Percentiles rank a stretch among this genome's conserved stretches.
Conservation (phyloP, 441 rosid genomes). For the Eutrema salsugineum region DNA sequence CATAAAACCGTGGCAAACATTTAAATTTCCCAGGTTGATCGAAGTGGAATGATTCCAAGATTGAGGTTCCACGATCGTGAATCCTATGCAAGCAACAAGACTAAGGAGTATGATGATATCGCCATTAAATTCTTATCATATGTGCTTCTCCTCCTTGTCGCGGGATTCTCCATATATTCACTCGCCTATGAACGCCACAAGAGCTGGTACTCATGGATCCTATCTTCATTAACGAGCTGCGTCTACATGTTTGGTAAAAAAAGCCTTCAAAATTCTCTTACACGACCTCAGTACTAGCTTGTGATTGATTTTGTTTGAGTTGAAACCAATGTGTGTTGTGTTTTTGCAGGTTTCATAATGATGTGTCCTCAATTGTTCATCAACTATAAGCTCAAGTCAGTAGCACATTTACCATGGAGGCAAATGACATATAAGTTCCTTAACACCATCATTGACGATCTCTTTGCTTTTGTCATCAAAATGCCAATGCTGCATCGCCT, state of each 20-base stretch:
- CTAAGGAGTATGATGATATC: slow-evolving; percentile 96
- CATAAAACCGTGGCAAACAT: not conserved
- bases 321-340: not conserved
- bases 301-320: not conserved
- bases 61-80: slow-evolving; percentile 93
- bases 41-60: slow-evolving; percentile 91
- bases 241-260: slow-evolving; percentile 98
- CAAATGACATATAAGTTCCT: slow-evolving; percentile 99
- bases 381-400: slow-evolving; percentile 92
- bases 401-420: slow-evolving; percentile 98
- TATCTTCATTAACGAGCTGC: slow-evolving; percentile 96
- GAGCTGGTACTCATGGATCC: slow-evolving; percentile 99
- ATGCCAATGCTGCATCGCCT: slow-evolving; percentile 95
- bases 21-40: slow-evolving; percentile 53
- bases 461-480: slow-evolving; percentile 97
- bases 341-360: slow-evolving; percentile 84
- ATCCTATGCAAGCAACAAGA: slow-evolving; percentile 89
- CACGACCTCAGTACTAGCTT: not conserved
- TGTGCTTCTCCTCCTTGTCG: slow-evolving; percentile 81
- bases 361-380: slow-evolving; percentile 99
- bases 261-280: not conserved
- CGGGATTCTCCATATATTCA: slow-evolving; percentile 75
- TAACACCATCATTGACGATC: slow-evolving; percentile 97
- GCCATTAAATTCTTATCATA: slow-evolving; percentile 95
- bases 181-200: slow-evolving; percentile 92